A percentile compares a stretch with the other conserved stretches of the same genome.
Evolutionary conservation across 208 protist genomes (phyloP).

Genomic region (Leptomonas seymouri): DNA sequence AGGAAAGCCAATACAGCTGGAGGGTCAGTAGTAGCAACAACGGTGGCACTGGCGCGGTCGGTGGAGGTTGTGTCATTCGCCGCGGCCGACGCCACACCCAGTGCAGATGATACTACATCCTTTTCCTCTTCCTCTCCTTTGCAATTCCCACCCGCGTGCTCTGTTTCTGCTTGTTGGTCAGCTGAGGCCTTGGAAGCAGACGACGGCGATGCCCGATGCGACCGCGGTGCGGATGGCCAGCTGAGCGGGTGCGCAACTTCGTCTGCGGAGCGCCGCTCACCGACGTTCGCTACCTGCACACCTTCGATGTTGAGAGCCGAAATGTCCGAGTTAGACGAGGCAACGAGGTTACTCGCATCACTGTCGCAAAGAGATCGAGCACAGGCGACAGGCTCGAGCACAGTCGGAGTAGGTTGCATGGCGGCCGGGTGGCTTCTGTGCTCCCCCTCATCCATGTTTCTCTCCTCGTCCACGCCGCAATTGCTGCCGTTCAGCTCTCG

Average conservation of each 20-base stretch:
- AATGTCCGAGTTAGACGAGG: slow-evolving; percentile 1
- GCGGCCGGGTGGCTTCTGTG: background rate
- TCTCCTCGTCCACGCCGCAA: background rate
- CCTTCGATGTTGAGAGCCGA: slow-evolving; percentile 12
- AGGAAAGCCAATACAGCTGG: background rate
- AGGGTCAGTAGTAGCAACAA: background rate
- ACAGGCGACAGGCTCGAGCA: background rate
- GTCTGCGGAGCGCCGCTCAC: background rate
- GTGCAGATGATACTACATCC: background rate
- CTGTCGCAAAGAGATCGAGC: background rate
- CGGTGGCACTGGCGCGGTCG: background rate
- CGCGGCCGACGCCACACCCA: background rate
- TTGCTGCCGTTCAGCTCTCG: slow-evolving; percentile 2
- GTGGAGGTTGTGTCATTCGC: background rate
- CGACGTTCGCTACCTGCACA: background rate
- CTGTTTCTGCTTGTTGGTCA: background rate
- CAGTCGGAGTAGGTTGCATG: background rate
- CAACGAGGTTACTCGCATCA: background rate
- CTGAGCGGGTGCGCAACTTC: slow-evolving; percentile 2
- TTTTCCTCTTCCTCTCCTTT: background rate
- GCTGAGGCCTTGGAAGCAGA: background rate
- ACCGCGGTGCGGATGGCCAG: slow-evolving; percentile 4
- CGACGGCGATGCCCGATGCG: background rate
- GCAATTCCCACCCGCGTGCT: background rate
- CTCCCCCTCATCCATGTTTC: background rate